Base-by-base conservation (phyloP, 176 grass and related monocot species). In the Poa annua region DNA sequence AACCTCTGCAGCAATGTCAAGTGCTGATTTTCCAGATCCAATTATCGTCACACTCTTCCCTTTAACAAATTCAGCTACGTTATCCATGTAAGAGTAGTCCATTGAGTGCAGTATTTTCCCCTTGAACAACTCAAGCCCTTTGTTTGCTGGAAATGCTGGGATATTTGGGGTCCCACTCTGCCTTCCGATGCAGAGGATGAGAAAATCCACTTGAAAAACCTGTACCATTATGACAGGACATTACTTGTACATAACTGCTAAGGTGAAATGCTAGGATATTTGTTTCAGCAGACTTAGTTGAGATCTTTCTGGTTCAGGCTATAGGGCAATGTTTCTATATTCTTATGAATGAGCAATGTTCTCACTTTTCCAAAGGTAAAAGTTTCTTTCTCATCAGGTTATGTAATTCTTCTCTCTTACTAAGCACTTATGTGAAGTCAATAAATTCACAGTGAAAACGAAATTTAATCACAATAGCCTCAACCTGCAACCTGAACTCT, bases 131-230 rank as follows among this genome's bases (percentile, higher is more conserved):
- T 93, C 87, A 67, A 85, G 91, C 9, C 91, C 96, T 78, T 88
- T 75, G 9, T 78, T 77, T 32, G 35, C 49, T 7, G 85, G 64
- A 73, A 95, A 95, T 63, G 81, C 77, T 25, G 92, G 92, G 17
- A 98, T 86, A 39, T 98, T 95, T 15, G 91, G 96, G 34, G 54
- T 78, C 39, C 91, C 92, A 66, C 96, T 98, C 55, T 89, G 94
- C 45, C 88, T 86, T 70, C 93, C 93, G 59, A 98, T 90, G 85
- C 96, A 95, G 9, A 98, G 47, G 66, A 98, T 92, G 56, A 98
- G 62, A 82, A 98, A 98, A 85, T 95, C 89, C 89, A 95, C 83
- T 4, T 25, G 51, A 66, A 87, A 64, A 85, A 92, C 60, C 84
- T 94, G 73, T 38, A 4, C 34, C 61, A 17, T 29, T 15, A 0